Evolutionary conservation across 2,329 filamentous ascomycete species (phyloP).

Genomic region (Laburnicola sp.): DNA sequence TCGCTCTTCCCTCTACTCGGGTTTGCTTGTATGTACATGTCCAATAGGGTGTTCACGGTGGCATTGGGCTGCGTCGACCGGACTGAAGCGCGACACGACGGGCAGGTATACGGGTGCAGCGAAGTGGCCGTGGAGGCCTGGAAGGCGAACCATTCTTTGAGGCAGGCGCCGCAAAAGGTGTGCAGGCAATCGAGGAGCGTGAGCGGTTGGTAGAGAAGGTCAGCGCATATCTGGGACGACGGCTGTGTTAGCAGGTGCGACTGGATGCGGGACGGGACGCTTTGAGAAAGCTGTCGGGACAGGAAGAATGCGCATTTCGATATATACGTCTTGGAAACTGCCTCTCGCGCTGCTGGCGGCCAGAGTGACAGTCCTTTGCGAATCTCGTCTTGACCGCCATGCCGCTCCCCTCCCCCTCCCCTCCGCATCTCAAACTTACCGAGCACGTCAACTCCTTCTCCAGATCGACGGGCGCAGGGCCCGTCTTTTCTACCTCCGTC

Average conservation of each 20-base stretch:
- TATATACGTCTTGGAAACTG: not conserved
- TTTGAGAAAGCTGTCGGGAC: not conserved
- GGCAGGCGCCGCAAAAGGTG: slow-evolving; percentile 91
- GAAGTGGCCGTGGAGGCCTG: slow-evolving; percentile 65
- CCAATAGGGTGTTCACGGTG: slow-evolving; percentile 82
- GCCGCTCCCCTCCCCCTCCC: slow-evolving; percentile 11
- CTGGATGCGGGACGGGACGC: slow-evolving; percentile 7
- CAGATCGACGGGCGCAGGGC: slow-evolving; percentile 64
- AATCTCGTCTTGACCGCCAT: not conserved
- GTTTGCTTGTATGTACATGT: slow-evolving; percentile 82
- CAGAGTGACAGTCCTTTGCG: not conserved
- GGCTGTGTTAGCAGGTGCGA: slow-evolving; percentile 27
- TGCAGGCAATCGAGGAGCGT: slow-evolving; percentile 92
- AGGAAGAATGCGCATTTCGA: not conserved
- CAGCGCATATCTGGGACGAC: slow-evolving; percentile 81
- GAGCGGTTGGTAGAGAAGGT: slow-evolving; percentile 86
- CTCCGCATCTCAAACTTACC: slow-evolving; percentile 59
- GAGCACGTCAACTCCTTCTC: slow-evolving; percentile 96
- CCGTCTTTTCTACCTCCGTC: slow-evolving; percentile 40
- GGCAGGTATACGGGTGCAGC: slow-evolving; percentile 75
- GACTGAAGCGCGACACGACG: slow-evolving; percentile 84
- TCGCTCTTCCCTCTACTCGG: slow-evolving; percentile 71
- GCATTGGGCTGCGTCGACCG: slow-evolving; percentile 89
- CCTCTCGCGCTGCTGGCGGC: not conserved
- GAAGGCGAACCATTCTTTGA: slow-evolving; percentile 94